Conservation (phyloP, 192 early-diverging fungal species). For the Coemansia sp. region DNA sequence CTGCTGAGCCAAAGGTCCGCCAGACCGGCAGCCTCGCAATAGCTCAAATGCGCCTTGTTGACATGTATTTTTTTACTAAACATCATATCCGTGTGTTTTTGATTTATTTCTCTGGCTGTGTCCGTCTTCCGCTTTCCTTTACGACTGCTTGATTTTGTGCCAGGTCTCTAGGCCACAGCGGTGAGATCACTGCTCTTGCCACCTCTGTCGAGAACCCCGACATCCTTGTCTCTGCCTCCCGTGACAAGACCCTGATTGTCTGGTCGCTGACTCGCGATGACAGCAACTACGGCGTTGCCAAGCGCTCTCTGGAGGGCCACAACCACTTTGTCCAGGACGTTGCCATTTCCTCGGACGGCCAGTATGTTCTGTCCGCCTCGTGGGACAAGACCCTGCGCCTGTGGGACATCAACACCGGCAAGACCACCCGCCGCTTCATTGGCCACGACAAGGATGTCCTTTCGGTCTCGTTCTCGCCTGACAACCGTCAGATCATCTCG, state of each 20-base stretch:
- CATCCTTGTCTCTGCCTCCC: constrained; percentile 95
- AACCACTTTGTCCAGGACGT: constrained; percentile 99
- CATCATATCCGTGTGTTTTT: too few relatives aligned
- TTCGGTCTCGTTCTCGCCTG: constrained; percentile 99
- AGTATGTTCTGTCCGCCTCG: constrained; percentile 97
- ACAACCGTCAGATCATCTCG: constrained; percentile 99
- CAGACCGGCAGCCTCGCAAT: too few relatives aligned
- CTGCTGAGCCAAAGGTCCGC: too few relatives aligned
- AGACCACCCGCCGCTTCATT: constrained; percentile 94
- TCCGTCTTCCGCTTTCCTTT: too few relatives aligned
- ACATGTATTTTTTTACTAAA: too few relatives aligned
- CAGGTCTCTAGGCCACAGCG: constrained; percentile 66
- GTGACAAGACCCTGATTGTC: constrained; percentile 99
- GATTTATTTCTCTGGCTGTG: too few relatives aligned
- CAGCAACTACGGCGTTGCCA: constrained; percentile 86
- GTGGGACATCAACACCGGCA: constrained; percentile 96
- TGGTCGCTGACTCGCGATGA: constrained; percentile 96
- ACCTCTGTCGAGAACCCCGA: constrained; percentile 95
- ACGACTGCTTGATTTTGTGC: background rate
- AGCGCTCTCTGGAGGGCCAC: constrained; percentile 92
- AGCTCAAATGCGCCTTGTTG: too few relatives aligned
- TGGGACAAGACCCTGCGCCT: constrained; percentile 99
- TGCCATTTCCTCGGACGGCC: constrained; percentile 97
- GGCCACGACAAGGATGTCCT: constrained; percentile 98
- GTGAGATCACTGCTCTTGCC: constrained; percentile 96